These are phyloP conservation scores for Boletus tomentosulus DNA, from an alignment of 768 basidiomycete genomes.

Conservation along the genomic window DNA sequence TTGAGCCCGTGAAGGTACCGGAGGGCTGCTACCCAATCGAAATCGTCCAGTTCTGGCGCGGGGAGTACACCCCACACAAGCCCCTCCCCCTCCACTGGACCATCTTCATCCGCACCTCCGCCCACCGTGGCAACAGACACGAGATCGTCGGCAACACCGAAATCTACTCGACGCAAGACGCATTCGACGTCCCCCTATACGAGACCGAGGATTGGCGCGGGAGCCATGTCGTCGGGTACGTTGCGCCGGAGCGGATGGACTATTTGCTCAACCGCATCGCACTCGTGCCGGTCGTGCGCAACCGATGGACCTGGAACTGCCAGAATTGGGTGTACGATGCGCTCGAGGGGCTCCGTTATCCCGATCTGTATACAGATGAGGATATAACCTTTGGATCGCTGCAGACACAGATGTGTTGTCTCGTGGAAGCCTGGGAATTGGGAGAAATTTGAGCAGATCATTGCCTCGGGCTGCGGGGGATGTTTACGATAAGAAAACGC, in stretches of 20 bases:
- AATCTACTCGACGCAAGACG: slow-evolving; percentile 15
- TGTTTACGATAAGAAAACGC: not conserved
- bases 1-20: slow-evolving; percentile 18
- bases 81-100: slow-evolving; percentile 26
- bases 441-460: slow-evolving; percentile 17
- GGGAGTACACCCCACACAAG: slow-evolving; percentile 5
- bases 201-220: slow-evolving; percentile 22
- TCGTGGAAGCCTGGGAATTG: slow-evolving; percentile 29
- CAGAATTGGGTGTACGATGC: slow-evolving; percentile 28
- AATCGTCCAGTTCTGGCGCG: slow-evolving; percentile 27
- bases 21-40: slow-evolving; percentile 20
- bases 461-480: not conserved
- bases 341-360: slow-evolving; percentile 10
- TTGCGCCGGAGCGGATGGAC: slow-evolving; percentile 9
- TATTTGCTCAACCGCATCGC: slow-evolving; percentile 12
- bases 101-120: slow-evolving; percentile 22
- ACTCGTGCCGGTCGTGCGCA: slow-evolving; percentile 12
- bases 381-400: slow-evolving; percentile 11
- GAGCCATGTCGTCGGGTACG: slow-evolving; percentile 16
- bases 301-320: slow-evolving; percentile 21
- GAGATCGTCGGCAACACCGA: slow-evolving; percentile 24
- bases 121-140: slow-evolving; percentile 18
- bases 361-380: slow-evolving; percentile 14
- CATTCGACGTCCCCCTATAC: slow-evolving; percentile 9
- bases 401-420: slow-evolving; percentile 23